Conservation (phyloP, 2,329 filamentous ascomycete genomes). For the Pseudogymnoascus sp. region DNA sequence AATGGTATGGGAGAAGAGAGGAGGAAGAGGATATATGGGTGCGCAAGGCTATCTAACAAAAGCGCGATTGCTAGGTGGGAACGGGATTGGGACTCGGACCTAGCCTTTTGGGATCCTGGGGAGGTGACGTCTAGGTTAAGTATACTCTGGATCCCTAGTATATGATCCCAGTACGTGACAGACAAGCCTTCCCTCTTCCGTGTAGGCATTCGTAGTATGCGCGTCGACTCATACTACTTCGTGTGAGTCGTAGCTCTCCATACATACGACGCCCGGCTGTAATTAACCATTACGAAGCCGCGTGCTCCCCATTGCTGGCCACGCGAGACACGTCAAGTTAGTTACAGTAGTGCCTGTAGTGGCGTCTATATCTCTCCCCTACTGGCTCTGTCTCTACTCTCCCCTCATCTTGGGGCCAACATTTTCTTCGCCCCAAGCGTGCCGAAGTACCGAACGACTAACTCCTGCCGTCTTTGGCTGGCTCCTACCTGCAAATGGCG, state of each 20-base stretch:
- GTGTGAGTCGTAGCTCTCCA: background rate
- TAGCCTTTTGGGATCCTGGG: background rate
- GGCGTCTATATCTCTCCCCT: background rate
- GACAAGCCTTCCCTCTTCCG: background rate
- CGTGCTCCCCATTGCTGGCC: background rate
- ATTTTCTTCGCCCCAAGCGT: background rate
- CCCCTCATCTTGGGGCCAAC: background rate
- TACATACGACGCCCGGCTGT: background rate
- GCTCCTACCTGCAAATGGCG: background rate
- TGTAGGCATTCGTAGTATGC: background rate
- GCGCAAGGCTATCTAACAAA: background rate
- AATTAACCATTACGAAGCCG: background rate
- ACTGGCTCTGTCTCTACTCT: background rate
- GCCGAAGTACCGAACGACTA: background rate
- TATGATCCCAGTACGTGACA: background rate
- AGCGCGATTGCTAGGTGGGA: background rate
- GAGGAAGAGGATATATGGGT: background rate
- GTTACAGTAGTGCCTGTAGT: background rate
- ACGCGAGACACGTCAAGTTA: background rate
- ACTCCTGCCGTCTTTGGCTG: background rate
- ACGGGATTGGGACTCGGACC: background rate
- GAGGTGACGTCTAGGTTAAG: background rate
- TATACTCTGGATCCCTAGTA: background rate
- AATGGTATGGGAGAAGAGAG: background rate
- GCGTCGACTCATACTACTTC: background rate